Base-by-base conservation (phyloP, 2,329 filamentous ascomycete species). In the Aspergillus sp. region DNA sequence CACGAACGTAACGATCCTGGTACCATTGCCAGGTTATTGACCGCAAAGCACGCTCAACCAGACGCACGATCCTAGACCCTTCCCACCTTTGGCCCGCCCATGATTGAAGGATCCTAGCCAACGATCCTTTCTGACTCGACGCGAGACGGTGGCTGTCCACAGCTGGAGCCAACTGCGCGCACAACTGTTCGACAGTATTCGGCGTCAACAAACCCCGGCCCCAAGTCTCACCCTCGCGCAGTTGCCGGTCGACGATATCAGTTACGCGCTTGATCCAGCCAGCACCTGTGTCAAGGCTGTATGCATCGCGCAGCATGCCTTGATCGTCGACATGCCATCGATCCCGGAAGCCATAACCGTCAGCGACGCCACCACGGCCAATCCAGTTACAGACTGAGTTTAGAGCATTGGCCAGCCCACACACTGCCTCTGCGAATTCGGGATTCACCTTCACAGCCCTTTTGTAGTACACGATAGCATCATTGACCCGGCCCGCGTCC, bases 381-480 rank as follows among this genome's bases (percentile, higher is more conserved):
- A 80, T 79, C 93, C 93, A 98, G 60, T 91, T 86, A 63, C 93
- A 98, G 4, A 98, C 90, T 5, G 93, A 97, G 63, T 96, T 97
- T 44, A 98, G 73, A 1, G 93, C 91, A 48, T 94, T 97, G 1
- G 89, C 90, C 44, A 98, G 77, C 5, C 93, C 93, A 65, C 93
- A 98, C 0, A 98, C 91, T 5, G 93, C 93, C 69, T 98, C 93
- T 1, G 93, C 88, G 69, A 98, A 98, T 32, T 94, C 86, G 0
- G 93, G 91, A 57, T 93, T 98, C n/a, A 90, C 82, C 32, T 79
- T 77, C 7, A 98, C 91, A 35, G 93, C 93, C 53, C 90, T 81
- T 59, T 82, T 87, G 71, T 98, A 98, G 65, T 94, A 97, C 28
- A 74, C 72, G 49, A 98, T 97, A 1, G 93, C 93, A 63, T 98